A percentile compares a stretch with the other conserved stretches of the same genome.
These are phyloP conservation scores for Pseudocercospora cruenta DNA, from an alignment of 2,329 filamentous ascomycete genomes.

Conservation along the genomic window DNA sequence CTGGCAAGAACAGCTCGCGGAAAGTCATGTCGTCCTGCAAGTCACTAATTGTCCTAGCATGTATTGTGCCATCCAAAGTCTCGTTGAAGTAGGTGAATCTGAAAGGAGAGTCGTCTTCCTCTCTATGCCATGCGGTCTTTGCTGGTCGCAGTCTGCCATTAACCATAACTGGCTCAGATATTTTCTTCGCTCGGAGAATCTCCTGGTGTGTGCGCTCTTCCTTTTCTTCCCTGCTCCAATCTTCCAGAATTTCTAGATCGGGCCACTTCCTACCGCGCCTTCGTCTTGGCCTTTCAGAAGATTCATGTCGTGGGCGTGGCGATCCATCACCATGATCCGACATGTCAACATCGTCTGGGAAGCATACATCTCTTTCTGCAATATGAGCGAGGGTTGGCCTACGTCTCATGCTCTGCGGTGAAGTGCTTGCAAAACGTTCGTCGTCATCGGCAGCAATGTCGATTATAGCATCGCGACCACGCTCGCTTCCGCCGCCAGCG, in stretches of 20 bases:
- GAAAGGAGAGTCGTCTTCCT: conserved; percentile 88
- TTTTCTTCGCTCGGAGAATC: conserved; percentile 82
- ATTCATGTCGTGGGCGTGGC: conserved; percentile 16
- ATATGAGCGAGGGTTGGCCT: conserved; percentile 62
- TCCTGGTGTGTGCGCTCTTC: conserved; percentile 73
- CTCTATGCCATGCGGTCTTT: conserved; percentile 77
- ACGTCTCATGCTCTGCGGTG: conserved; percentile 45
- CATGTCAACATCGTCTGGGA: conserved; percentile 73
- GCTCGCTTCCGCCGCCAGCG: conserved; percentile 58
- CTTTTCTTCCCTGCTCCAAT: conserved; percentile 90
- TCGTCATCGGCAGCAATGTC: conserved; percentile 49
- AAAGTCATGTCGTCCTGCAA: conserved; percentile 84
- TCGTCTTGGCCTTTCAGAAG: conserved; percentile 51
- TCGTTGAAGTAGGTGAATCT: conserved; percentile 99
- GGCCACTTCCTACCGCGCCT: conserved; percentile 76
- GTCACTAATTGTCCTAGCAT: conserved; percentile 93
- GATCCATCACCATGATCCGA: conserved; percentile 39
- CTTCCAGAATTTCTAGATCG: conserved; percentile 78
- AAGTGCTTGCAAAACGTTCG: conserved; percentile 40
- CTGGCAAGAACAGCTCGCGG: conserved; percentile 84
- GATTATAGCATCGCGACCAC: conserved; percentile 53
- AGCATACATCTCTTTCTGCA: conserved; percentile 88
- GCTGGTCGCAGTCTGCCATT: conserved; percentile 85
- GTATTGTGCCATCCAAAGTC: conserved; percentile 92
- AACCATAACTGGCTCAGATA: conserved; percentile 90